phyloP scores from a whole-genome alignment of 345 rosid genomes.

The Crucihimalaya himalaica region DNA sequence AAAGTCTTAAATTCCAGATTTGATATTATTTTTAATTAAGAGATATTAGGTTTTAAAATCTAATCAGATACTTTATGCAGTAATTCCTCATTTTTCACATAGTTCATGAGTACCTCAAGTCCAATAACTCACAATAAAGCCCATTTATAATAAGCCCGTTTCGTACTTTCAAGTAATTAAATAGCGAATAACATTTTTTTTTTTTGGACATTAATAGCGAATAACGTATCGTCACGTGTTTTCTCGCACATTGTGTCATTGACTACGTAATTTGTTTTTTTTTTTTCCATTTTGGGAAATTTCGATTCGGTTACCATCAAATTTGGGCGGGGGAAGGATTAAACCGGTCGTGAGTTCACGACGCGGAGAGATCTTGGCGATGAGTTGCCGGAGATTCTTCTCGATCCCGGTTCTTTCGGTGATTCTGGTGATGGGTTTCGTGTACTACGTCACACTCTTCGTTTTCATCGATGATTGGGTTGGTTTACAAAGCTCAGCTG shows the following conservation, averaged over 20 bases:
- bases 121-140: background rate
- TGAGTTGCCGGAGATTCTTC: slow-evolving; percentile 54
- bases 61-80: background rate
- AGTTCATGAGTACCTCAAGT: background rate
- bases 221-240: slow-evolving; percentile 9
- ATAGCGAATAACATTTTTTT: background rate
- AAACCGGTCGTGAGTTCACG: slow-evolving; percentile 4
- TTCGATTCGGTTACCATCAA: slow-evolving; percentile 16
- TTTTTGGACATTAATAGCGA: too few relatives aligned
- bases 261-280: background rate
- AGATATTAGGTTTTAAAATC: too few relatives aligned
- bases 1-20: too few relatives aligned
- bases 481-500: slow-evolving; percentile 60
- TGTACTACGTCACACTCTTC: slow-evolving; percentile 57
- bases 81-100: background rate
- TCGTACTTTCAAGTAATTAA: background rate
- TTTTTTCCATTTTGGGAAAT: background rate
- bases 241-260: background rate
- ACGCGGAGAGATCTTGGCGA: slow-evolving; percentile 37
- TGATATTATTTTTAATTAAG: too few relatives aligned
- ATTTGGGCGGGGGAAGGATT: slow-evolving; percentile 24
- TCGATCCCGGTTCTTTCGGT: slow-evolving; percentile 58
- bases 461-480: slow-evolving; percentile 58
- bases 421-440: slow-evolving; percentile 48
- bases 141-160: background rate